Conservation (phyloP, 2,329 filamentous ascomycete species). For the Lasiodiplodia gonubiensis region DNA sequence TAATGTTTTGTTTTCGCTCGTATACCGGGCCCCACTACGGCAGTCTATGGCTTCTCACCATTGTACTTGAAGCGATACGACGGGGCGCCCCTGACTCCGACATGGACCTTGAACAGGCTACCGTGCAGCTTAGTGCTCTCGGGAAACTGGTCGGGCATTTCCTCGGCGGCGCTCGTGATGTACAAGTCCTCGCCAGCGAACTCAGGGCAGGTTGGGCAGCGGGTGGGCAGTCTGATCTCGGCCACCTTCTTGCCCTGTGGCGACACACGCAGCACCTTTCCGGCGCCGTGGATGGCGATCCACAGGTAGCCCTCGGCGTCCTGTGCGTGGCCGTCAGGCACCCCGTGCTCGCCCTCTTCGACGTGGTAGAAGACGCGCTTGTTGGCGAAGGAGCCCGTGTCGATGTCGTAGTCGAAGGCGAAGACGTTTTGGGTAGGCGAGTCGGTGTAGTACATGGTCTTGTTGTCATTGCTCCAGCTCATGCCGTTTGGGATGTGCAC, state of each 20-base stretch:
- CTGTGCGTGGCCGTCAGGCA: conserved; percentile 83
- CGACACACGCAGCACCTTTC: conserved; percentile 75
- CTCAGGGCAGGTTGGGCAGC: conserved; percentile 78
- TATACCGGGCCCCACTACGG: conserved; percentile 18
- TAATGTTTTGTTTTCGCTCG: conserved; percentile 9
- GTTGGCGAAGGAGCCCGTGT: conserved; percentile 69
- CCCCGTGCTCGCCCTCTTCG: conserved; percentile 51
- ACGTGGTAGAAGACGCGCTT: conserved; percentile 76
- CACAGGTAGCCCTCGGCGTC: conserved; percentile 87
- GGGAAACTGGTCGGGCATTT: conserved; percentile 66
- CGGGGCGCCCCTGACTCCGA: conserved; percentile 68
- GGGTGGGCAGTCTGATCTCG: conserved; percentile 76
- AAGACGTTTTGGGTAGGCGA: conserved; percentile 73
- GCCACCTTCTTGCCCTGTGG: conserved; percentile 73
- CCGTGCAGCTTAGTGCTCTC: conserved; percentile 70
- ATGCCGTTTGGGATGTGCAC: conserved; percentile 85
- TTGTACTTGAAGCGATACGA: conserved; percentile 39
- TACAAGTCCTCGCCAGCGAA: conserved; percentile 77
- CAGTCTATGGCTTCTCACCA: conserved; percentile 22
- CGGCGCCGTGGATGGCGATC: conserved; percentile 83
- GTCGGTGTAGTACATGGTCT: conserved; percentile 83
- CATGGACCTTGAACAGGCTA: conserved; percentile 74
- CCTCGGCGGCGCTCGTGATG: conserved; percentile 79
- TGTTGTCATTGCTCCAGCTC: conserved; percentile 75
- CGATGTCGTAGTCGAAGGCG: conserved; percentile 73